These are phyloP conservation scores for Boletus rubescentipes DNA, from an alignment of 768 basidiomycete genomes.

Conservation along the genomic window DNA sequence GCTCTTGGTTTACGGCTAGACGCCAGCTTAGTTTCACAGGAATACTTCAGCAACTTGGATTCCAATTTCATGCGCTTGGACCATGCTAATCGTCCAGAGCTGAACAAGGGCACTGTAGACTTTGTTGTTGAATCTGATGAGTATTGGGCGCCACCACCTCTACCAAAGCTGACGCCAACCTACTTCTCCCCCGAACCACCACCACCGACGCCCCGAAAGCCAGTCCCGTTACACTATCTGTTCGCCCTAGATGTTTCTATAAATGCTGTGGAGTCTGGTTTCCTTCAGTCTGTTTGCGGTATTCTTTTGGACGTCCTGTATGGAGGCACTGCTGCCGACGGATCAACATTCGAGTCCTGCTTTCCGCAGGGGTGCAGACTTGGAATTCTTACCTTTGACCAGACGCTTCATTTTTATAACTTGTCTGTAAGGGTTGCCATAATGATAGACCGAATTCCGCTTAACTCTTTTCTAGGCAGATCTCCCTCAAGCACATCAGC, in stretches of 20 bases:
- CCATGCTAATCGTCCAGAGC: slow-evolving; percentile 77
- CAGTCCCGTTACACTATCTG: slow-evolving; percentile 70
- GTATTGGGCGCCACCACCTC: slow-evolving; percentile 82
- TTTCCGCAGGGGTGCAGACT: slow-evolving; percentile 57
- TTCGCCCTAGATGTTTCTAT: slow-evolving; percentile 85
- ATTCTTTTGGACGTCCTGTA: slow-evolving; percentile 64
- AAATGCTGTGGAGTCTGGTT: slow-evolving; percentile 65
- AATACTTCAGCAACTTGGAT: slow-evolving; percentile 86
- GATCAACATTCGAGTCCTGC: slow-evolving; percentile 44
- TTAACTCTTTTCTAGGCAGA: slow-evolving; percentile 38
- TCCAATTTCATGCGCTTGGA: slow-evolving; percentile 76
- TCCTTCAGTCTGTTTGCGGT: slow-evolving; percentile 64
- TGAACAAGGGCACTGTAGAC: slow-evolving; percentile 90
- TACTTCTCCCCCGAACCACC: slow-evolving; percentile 54
- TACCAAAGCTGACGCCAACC: slow-evolving; percentile 49
- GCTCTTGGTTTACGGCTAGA: slow-evolving; percentile 5
- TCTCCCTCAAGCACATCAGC: slow-evolving; percentile 55
- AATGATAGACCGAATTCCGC: slow-evolving; percentile 9
- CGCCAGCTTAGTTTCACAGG: slow-evolving; percentile 56
- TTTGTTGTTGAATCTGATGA: slow-evolving; percentile 71
- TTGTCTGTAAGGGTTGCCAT: slow-evolving; percentile 61
- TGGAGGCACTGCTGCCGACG: slow-evolving; percentile 45
- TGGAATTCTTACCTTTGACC: slow-evolving; percentile 84
- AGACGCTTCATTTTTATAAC: slow-evolving; percentile 83
- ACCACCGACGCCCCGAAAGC: slow-evolving; percentile 46